Conservation (phyloP, 2,329 filamentous ascomycete species). For the Trichoderma pleuroti region DNA sequence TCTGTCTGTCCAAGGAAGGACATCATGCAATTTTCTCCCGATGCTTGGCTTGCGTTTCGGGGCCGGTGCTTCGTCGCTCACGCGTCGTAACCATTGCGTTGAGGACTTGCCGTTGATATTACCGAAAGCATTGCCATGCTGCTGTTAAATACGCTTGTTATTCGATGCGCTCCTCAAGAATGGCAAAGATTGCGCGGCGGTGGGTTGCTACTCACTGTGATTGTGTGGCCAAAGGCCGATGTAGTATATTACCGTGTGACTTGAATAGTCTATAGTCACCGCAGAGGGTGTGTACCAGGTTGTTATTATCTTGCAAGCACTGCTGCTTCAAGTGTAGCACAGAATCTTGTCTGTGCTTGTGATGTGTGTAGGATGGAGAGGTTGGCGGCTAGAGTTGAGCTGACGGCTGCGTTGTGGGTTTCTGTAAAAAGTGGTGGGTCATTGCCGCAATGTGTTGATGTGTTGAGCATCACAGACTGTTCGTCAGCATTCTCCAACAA, state of each 20-base stretch:
- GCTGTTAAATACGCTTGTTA: background rate
- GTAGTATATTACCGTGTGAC: background rate
- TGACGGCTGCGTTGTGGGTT: background rate
- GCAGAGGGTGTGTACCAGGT: conserved; percentile 15
- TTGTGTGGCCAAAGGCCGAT: background rate
- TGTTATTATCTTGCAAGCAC: background rate
- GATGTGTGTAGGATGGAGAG: background rate
- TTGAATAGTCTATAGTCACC: background rate
- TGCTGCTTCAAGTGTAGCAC: background rate
- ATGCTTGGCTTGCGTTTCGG: background rate
- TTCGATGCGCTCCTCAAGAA: background rate
- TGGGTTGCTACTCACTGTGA: background rate
- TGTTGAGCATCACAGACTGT: background rate
- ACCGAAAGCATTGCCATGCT: background rate
- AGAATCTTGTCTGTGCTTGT: background rate
- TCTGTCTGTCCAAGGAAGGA: background rate
- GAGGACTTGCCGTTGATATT: background rate
- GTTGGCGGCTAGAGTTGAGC: background rate
- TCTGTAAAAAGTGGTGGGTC: background rate
- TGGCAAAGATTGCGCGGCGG: background rate
- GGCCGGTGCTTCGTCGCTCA: background rate
- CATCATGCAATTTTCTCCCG: background rate
- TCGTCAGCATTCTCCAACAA: background rate
- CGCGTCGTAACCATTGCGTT: background rate
- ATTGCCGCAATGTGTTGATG: background rate